These are phyloP conservation scores for Tulasnella sp. DNA, from an alignment of 768 basidiomycete species.

Conservation along the genomic window DNA sequence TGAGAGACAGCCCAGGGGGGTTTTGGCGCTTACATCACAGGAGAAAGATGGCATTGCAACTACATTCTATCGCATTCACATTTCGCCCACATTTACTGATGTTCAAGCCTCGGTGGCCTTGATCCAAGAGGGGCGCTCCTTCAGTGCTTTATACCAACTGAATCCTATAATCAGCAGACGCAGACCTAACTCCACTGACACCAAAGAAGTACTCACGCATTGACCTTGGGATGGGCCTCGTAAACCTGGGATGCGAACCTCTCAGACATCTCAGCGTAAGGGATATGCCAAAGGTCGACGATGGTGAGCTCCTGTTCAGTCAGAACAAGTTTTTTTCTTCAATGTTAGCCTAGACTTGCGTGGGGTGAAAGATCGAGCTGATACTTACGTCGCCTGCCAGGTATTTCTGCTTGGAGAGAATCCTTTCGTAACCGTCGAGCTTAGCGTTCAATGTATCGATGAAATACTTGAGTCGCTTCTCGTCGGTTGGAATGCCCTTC, in stretches of 20 bases:
- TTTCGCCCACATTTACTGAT: too few relatives aligned
- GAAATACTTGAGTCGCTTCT: slow-evolving; percentile 22
- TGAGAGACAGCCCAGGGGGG: too few relatives aligned
- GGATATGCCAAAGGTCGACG: slow-evolving; percentile 35
- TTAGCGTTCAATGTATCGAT: slow-evolving; percentile 46
- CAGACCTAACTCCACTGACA: not conserved
- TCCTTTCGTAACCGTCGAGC: slow-evolving; percentile 60
- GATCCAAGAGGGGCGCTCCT: not conserved
- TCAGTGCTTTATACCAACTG: not conserved
- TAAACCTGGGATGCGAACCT: slow-evolving; percentile 4
- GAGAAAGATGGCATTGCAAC: too few relatives aligned
- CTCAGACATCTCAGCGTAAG: slow-evolving; percentile 25
- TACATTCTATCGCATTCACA: too few relatives aligned
- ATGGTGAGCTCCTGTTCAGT: not conserved
- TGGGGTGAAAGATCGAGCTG: not conserved
- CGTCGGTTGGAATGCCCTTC: slow-evolving; percentile 24
- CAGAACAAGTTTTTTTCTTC: too few relatives aligned
- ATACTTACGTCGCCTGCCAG: slow-evolving; percentile 48
- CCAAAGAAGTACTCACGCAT: not conserved
- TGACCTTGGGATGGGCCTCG: not conserved
- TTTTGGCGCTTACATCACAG: too few relatives aligned
- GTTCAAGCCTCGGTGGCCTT: not conserved
- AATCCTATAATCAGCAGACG: not conserved
- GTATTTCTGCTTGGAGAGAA: slow-evolving; percentile 61
- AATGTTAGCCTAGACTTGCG: not conserved